Evolutionary conservation across 305 asterid genomes (phyloP), one percentile per base, ranked within the genome.

Genomic region (Fraxinus angustifolia): DNA sequence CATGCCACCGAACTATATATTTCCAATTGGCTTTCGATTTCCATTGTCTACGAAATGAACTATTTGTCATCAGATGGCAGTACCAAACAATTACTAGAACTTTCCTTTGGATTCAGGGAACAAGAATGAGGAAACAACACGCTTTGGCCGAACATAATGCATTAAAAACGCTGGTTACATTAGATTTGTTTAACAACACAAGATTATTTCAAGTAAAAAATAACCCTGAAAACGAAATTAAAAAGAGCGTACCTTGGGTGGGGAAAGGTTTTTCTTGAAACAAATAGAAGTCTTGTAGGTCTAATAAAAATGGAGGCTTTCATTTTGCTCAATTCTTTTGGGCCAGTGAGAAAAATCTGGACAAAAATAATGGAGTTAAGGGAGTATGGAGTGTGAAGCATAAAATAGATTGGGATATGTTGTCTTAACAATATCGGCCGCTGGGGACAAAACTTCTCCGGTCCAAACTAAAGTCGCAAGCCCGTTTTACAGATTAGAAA

Each of bases 171-270:
- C 30, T 8, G 26, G 1, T 21, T 6, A 26, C 33, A 65, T 30
- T 28, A 68, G 74, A 26, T 30, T 11, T 68, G 74, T 48, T 30
- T 6, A 12, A 31, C 73, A 67, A 31, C 12, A 31, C 38, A 70
- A 68, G 21, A 28, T 62, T 62, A 23, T 62, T 11, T 62, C 72
- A 68, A 68, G 1, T 30, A 62, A 23, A 81, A 21, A 77, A 78
- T 3, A 21, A 40, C 77, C 82, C 34, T 42, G 45, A 34, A 35
- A 8, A 48, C 17, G 12, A 72, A 72, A 48, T 67, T 2, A 12
- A 34, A 81, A 82, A 79, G 74, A 30, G 11, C 23, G 70, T 83
- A 84, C 89, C 88, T 83, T 31, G 87, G 80, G 2, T 81, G 89
- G 82, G 34, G 85, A 79, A 82, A 87, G 10, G n/a, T 23, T 48